Percentiles rank a stretch among this genome's conserved stretches.
phyloP scores from a whole-genome alignment of 192 early-diverging fungal species.

The Coemansia sp. region DNA sequence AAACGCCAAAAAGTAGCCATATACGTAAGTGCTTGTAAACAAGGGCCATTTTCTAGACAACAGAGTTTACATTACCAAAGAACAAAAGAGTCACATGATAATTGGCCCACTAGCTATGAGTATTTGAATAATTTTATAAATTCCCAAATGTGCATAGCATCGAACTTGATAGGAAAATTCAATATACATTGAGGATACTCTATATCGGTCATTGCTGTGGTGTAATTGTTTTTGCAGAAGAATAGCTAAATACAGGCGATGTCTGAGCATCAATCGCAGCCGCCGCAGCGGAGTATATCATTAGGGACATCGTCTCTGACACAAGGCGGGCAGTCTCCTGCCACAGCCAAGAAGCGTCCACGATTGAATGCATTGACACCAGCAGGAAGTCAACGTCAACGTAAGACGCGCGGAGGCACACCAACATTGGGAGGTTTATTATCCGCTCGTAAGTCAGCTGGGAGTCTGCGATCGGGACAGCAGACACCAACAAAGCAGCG shows the following conservation, averaged over 20 bases:
- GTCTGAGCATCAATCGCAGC: too few species aligned
- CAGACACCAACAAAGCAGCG: conserved; percentile 20
- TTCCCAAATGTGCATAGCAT: not conserved
- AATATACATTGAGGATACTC: not conserved
- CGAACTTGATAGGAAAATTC: not conserved
- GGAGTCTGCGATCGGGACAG: conserved; percentile 12
- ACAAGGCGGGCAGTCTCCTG: not conserved
- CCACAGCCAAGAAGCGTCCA: conserved; percentile 30
- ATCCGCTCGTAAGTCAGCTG: conserved; percentile 1
- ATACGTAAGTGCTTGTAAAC: not conserved
- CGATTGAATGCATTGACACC: conserved; percentile 34
- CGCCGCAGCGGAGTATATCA: not conserved
- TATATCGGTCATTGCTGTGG: not conserved
- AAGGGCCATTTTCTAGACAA: not conserved
- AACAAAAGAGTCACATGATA: not conserved
- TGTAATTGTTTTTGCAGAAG: not conserved
- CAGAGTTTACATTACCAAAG: not conserved
- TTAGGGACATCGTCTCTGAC: not conserved
- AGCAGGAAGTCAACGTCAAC: conserved; percentile 22
- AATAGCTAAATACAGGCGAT: too few species aligned
- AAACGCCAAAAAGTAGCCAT: too few species aligned
- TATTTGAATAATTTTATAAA: not conserved
- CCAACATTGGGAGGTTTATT: not conserved
- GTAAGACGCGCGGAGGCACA: conserved; percentile 29
- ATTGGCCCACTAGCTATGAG: not conserved